These are phyloP conservation scores for Grosmannia huntii DNA, from an alignment of 2,329 filamentous ascomycete species.

Conservation along the genomic window DNA sequence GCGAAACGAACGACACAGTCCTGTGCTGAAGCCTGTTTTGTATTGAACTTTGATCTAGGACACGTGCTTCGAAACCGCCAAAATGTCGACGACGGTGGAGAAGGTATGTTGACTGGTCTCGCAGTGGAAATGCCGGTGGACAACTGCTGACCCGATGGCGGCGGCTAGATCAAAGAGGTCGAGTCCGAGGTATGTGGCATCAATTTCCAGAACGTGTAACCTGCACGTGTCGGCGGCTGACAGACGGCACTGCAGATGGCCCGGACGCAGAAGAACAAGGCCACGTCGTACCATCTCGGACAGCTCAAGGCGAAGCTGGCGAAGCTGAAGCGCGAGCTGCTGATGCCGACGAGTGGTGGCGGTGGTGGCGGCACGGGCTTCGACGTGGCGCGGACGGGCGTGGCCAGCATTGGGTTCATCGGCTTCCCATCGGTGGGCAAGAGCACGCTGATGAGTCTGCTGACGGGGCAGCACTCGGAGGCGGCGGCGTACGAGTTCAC, in stretches of 20 bases:
- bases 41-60: neutral
- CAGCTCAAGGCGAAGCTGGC: slow-evolving; percentile 97
- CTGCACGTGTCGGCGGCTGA: neutral
- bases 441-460: slow-evolving; percentile 87
- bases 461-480: slow-evolving; percentile 96
- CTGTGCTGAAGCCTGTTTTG: too few species aligned
- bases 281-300: slow-evolving; percentile 83
- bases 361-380: slow-evolving; percentile 81
- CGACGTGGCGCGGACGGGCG: slow-evolving; percentile 94
- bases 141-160: slow-evolving; percentile 4
- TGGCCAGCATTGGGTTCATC: slow-evolving; percentile 94
- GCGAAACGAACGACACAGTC: neutral
- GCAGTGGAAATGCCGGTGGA: slow-evolving; percentile 7
- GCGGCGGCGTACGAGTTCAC: slow-evolving; percentile 98
- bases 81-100: slow-evolving; percentile 93
- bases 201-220: neutral
- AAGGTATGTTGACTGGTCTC: slow-evolving; percentile 45
- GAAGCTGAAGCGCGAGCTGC: slow-evolving; percentile 90
- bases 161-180: slow-evolving; percentile 75
- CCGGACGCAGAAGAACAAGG: slow-evolving; percentile 94
- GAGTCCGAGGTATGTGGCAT: slow-evolving; percentile 72
- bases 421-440: slow-evolving; percentile 98
- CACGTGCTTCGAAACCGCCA: slow-evolving; percentile 21
- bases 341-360: slow-evolving; percentile 68
- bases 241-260: slow-evolving; percentile 54